A percentile compares a stretch with the other conserved stretches of the same genome.
These are phyloP conservation scores for Apiospora pterosperma DNA, from an alignment of 2,329 filamentous ascomycete genomes.

Conservation along the genomic window DNA sequence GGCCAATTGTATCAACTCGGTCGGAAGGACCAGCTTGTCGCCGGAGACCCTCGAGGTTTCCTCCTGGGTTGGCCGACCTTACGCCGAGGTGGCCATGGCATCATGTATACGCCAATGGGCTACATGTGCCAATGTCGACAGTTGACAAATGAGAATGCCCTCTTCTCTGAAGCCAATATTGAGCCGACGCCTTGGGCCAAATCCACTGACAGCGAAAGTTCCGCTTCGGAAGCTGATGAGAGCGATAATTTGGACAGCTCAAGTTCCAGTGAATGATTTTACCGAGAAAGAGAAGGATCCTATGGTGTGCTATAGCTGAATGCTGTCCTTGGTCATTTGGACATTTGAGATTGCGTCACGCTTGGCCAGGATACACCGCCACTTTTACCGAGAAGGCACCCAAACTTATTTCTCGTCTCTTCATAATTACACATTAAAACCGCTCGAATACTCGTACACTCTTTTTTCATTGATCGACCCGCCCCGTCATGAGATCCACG, in stretches of 20 bases:
- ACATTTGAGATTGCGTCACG: not conserved
- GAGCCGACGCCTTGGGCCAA: not conserved
- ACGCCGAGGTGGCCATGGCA: constrained; percentile 52
- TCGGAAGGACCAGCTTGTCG: not conserved
- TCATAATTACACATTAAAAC: not conserved
- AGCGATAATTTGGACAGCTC: not conserved
- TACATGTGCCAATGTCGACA: constrained; percentile 16
- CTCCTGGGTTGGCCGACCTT: constrained; percentile 55
- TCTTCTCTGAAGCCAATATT: not conserved
- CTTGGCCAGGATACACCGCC: not conserved
- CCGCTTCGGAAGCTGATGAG: not conserved
- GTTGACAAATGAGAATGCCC: not conserved
- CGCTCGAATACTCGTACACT: not conserved
- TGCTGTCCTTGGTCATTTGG: not conserved
- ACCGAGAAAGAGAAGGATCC: not conserved
- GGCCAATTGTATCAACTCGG: too few relatives aligned
- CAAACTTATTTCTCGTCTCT: not conserved
- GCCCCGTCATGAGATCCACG: constrained; percentile 25
- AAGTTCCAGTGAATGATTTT: not conserved
- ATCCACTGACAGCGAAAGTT: not conserved
- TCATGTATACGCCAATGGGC: constrained; percentile 58
- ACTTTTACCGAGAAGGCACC: not conserved
- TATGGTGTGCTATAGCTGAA: not conserved
- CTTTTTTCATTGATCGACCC: constrained; percentile 4
- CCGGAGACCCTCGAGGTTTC: constrained; percentile 28